Base-by-base conservation (phyloP, 208 protist species). In the Trypanosoma platydactyli region DNA sequence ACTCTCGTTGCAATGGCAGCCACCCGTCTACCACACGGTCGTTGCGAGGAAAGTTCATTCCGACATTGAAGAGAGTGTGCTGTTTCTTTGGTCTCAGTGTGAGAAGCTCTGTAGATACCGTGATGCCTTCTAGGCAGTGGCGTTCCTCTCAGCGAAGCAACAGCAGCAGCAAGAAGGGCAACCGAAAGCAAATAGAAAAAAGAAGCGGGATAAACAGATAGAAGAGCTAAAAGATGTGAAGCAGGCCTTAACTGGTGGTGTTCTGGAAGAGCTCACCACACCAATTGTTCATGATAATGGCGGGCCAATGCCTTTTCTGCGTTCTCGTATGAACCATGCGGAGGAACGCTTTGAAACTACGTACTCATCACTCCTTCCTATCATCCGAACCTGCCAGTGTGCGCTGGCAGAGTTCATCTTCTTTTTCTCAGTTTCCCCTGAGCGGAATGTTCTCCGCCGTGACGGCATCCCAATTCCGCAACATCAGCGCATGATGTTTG, bases 401-500 rank as follows among this genome's bases (percentile, higher is more conserved):
- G 68, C 81, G 20, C 64, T 93, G 4, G 63, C 61, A 18, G 68
- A 79, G 27, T 76, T 95, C 35, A 87, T 92, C 45, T 30, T 55
- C 53, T 92, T 93, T 76, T 93, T 86, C 68, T 76, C 76, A 18
- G 48, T 63, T 11, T 77, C 68, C n/a, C 41, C 55, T 22, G 81
- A 88, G 27, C 60, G 55, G 20, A 77, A 85, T 73, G 75, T 80
- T 41, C 64, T 95, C 52, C 64, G 49, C 5, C 69, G 68, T 24
- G 81, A 90, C 22, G 76, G 81, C 6, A 69, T 91, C 30, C 83
- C 85, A 16, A 83, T 84, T 69, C 40, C 18, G 24, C 59, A 76
- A 13, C 70, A 86, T 41, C 89, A 95, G 76, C 55, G 77, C 9
- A 84, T 89, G 73, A 78, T 94, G 38, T 84, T 86, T 66, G 81